phyloP scores from a whole-genome alignment of 2,329 filamentous ascomycete species.

The Trichoderma koningiopsis region DNA sequence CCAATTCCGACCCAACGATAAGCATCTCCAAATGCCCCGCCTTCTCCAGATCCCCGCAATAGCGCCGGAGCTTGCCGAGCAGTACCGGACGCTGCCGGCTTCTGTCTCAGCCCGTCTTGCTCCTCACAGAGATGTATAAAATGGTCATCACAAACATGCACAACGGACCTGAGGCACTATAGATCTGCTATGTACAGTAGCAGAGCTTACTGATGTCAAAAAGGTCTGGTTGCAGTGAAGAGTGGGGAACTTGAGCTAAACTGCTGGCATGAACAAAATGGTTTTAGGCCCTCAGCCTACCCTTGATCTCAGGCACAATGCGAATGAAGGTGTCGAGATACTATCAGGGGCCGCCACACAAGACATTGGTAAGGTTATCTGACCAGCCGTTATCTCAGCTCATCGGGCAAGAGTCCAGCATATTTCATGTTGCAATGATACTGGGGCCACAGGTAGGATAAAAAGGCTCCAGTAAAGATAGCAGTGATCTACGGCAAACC shows the following conservation, averaged over 20 bases:
- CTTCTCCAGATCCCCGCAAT: background rate
- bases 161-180: background rate
- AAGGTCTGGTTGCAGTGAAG: background rate
- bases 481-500: background rate
- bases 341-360: background rate
- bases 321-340: background rate
- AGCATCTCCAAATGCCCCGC: slow-evolving; percentile 19
- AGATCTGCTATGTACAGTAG: background rate
- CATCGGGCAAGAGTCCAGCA: background rate
- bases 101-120: background rate
- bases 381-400: background rate
- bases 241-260: background rate
- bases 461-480: background rate
- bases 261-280: background rate
- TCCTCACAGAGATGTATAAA: background rate
- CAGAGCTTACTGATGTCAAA: background rate
- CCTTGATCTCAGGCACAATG: background rate
- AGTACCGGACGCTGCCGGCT: slow-evolving; percentile 15
- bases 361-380: background rate
- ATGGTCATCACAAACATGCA: background rate
- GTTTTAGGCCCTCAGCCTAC: background rate
- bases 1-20: slow-evolving; percentile 21
- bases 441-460: background rate
- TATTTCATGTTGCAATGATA: background rate
- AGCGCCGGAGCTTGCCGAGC: slow-evolving; percentile 22